Percentiles rank a stretch among this genome's conserved stretches.
Conservation (phyloP, 1,284 basidiomycete species). For the Ceratobasidium papillatum region DNA sequence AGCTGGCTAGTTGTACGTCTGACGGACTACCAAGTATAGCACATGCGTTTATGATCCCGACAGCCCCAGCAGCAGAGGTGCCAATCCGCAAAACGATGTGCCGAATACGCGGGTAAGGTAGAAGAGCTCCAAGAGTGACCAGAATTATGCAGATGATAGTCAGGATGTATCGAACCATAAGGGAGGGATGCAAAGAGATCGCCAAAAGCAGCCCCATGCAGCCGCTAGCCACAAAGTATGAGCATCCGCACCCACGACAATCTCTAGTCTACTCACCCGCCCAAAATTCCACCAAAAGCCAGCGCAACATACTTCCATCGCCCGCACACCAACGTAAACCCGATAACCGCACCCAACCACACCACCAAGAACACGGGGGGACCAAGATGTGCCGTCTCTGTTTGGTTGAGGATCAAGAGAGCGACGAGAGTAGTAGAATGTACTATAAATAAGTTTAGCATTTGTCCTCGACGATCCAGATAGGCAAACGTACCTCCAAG, state of each 20-base stretch:
- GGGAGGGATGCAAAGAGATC: slow-evolving; percentile 67
- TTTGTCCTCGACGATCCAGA: slow-evolving; percentile 7
- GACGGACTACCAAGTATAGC: slow-evolving; percentile 56
- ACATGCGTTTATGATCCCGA: slow-evolving; percentile 63
- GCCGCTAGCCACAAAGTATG: slow-evolving; percentile 53
- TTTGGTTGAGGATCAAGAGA: slow-evolving; percentile 63
- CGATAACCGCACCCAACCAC: slow-evolving; percentile 63
- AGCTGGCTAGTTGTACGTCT: slow-evolving; percentile 57
- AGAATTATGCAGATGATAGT: slow-evolving; percentile 57
- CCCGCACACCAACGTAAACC: slow-evolving; percentile 60
- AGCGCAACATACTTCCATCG: slow-evolving; percentile 61
- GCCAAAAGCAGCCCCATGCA: slow-evolving; percentile 60
- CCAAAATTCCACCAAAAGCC: slow-evolving; percentile 58
- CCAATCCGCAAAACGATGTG: slow-evolving; percentile 61
- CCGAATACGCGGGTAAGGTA: slow-evolving; percentile 59
- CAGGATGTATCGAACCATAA: slow-evolving; percentile 64
- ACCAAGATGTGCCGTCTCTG: slow-evolving; percentile 57
- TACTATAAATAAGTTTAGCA: slow-evolving; percentile 52
- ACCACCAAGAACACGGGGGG: slow-evolving; percentile 64
- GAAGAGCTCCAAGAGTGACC: slow-evolving; percentile 56
- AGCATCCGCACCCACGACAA: slow-evolving; percentile 15
- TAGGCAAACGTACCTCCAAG: slow-evolving; percentile 62
- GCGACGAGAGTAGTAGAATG: slow-evolving; percentile 68
- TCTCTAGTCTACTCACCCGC: slow-evolving; percentile 58
- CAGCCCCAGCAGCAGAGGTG: slow-evolving; percentile 64